A percentile compares a stretch with the other conserved stretches of the same genome.
These are phyloP conservation scores for Rhodotorula toruloides DNA, from an alignment of 768 basidiomycete species.

Conservation along the genomic window DNA sequence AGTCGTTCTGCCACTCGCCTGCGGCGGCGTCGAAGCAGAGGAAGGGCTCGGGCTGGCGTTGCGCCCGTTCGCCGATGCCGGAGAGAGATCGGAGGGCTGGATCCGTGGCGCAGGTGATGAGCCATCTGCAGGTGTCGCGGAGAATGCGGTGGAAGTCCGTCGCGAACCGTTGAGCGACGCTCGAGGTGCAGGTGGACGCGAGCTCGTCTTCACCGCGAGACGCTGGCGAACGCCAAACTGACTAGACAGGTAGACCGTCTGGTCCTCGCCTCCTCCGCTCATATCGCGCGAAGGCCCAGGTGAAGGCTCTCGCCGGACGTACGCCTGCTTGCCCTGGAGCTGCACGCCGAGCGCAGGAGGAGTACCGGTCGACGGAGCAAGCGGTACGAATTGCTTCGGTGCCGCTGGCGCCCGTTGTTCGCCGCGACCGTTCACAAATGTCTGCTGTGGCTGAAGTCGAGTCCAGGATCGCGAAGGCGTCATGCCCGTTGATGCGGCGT, in stretches of 20 bases:
- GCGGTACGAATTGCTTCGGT: slow-evolving; percentile 17
- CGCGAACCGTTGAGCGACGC: background rate
- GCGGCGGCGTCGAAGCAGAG: no score
- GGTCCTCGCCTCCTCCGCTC: no score
- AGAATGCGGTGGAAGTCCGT: background rate
- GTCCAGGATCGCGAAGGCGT: slow-evolving; percentile 25
- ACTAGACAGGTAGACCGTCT: slow-evolving; percentile 1
- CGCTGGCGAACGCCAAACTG: slow-evolving; percentile 26
- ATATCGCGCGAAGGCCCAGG: background rate
- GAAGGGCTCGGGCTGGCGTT: no score
- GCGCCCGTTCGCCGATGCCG: no score
- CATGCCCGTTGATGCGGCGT: background rate
- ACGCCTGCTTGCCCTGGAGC: slow-evolving; percentile 16
- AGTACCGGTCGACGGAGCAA: background rate
- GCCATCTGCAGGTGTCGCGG: no score
- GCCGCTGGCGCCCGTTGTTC: slow-evolving; percentile 12
- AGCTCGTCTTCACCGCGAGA: slow-evolving; percentile 19
- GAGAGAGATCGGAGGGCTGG: background rate
- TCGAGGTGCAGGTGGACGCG: slow-evolving; percentile 2
- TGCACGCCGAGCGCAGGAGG: background rate
- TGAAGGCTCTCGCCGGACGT: slow-evolving; percentile 8
- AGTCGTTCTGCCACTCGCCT: no score
- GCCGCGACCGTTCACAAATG: slow-evolving; percentile 34
- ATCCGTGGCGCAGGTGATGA: background rate
- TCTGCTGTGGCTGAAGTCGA: slow-evolving; percentile 7